phyloP scores from a whole-genome alignment of 768 basidiomycete genomes.

The Boletus coccyginus region DNA sequence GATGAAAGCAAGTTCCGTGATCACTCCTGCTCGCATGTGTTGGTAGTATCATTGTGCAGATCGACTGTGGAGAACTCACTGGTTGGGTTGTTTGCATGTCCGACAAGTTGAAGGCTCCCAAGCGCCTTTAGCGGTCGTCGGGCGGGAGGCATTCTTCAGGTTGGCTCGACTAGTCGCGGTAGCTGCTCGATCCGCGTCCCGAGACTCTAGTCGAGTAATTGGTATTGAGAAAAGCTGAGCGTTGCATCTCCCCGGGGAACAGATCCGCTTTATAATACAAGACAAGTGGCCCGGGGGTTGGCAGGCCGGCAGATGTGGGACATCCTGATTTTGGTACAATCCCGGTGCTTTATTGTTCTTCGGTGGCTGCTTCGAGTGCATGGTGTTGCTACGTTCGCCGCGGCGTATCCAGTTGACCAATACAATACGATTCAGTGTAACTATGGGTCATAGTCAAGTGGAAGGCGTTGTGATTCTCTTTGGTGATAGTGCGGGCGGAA shows the following conservation, averaged over 20 bases:
- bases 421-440: slow-evolving; percentile 12
- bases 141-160: slow-evolving; percentile 20
- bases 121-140: slow-evolving; percentile 15
- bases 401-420: slow-evolving; percentile 5
- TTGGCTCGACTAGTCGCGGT: not conserved
- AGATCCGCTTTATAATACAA: slow-evolving; percentile 10
- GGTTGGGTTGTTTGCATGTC: slow-evolving; percentile 23
- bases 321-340: not conserved
- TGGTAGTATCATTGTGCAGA: not conserved
- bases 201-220: not conserved
- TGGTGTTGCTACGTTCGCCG: not conserved
- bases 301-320: not conserved
- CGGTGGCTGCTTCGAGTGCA: not conserved
- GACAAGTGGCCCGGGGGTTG: not conserved
- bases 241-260: not conserved
- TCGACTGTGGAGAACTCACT: slow-evolving; percentile 14
- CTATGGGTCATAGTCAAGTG: not conserved
- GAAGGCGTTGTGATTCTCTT: not conserved
- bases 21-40: slow-evolving; percentile 16
- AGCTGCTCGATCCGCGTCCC: not conserved
- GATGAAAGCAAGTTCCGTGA: slow-evolving; percentile 27
- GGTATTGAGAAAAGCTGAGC: not conserved
- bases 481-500: slow-evolving; percentile 1
- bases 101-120: slow-evolving; percentile 21
- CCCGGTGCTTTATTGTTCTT: slow-evolving; percentile 5